Base-by-base conservation (phyloP, 352 stramenopile species). In the Aphanomyces astaci region DNA sequence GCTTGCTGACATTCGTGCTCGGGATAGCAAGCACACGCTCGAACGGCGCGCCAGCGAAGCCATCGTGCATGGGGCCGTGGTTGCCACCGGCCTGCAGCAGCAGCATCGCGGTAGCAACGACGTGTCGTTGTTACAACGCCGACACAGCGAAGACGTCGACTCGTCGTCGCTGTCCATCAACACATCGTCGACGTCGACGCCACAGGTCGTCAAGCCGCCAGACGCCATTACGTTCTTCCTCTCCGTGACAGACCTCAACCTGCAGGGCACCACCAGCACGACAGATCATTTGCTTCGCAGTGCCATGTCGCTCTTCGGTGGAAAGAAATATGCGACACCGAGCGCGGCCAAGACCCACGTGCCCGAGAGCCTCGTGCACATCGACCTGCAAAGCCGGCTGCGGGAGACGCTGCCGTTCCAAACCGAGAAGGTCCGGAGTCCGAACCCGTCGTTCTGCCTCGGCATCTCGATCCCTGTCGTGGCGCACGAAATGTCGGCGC, bases 181-280 rank as follows among this genome's bases (percentile, higher is more conserved):
- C 36, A 43, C 36, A 15, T 43, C 36, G 36, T 43, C 62, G 55
- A 68, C 27, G 36, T 68, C 62, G 32, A 52, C 28, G 57, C 27
- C 33, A 43, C 36, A 43, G 36, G 36, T 43, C 36, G 36, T 43
- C 36, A 43, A 43, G 36, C 36, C 36, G 15, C 36, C 36, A 15
- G 62, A 68, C 39, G 25, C 43, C 24, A 68, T 68, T 24, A 68
- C 62, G 31, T 68, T 68, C 62, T 68, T 68, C 22, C 30, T 68
- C 32, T 68, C 62, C 19, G 27, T 68, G 4, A 40, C 28, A 19
- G 62, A 68, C 33, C 32, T 68, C n/a, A 68, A 68, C 33, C 33
- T 68, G 15, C 62, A 68, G 33, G 62, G 19, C 17, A 31, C 62
- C 7, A 32, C 27, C n/a, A 68, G 62, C 24, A 27, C 62, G 11